Conservation (phyloP, 2,329 filamentous ascomycete species). For the Teratosphaeria destructans region DNA sequence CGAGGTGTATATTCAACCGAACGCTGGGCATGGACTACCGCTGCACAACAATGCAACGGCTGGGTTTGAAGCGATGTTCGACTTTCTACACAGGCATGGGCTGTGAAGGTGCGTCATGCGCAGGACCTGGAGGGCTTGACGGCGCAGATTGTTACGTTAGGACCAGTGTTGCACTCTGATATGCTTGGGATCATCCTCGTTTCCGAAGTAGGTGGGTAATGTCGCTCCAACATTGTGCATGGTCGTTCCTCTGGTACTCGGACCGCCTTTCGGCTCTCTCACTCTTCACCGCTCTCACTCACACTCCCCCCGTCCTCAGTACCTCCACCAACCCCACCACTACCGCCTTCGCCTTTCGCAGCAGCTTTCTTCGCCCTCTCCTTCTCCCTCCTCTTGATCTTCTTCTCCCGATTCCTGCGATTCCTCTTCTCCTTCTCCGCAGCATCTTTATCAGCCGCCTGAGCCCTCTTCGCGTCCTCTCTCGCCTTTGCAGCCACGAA, state of each 20-base stretch:
- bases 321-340: not conserved
- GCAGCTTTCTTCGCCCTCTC: conserved; percentile 26
- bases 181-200: not conserved
- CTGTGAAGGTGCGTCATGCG: not conserved
- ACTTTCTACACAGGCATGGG: conserved; percentile 2
- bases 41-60: conserved; percentile 28
- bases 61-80: conserved; percentile 6
- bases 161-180: too few species aligned
- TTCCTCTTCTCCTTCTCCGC: conserved; percentile 24
- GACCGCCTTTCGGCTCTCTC: not conserved
- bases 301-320: not conserved
- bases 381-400: conserved; percentile 24
- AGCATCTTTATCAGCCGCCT: conserved; percentile 13
- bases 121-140: too few species aligned
- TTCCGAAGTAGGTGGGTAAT: not conserved
- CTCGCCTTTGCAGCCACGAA: conserved; percentile 11
- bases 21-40: conserved; percentile 27
- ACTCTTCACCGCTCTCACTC: not conserved
- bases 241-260: not conserved
- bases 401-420: conserved; percentile 25
- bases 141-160: too few species aligned
- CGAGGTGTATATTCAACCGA: conserved; percentile 24
- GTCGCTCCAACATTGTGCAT: not conserved
- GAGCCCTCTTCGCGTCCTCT: conserved; percentile 10
- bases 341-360: not conserved